These are phyloP conservation scores for Leishmania aethiopica DNA, from an alignment of 208 protist species.

Conservation along the genomic window DNA sequence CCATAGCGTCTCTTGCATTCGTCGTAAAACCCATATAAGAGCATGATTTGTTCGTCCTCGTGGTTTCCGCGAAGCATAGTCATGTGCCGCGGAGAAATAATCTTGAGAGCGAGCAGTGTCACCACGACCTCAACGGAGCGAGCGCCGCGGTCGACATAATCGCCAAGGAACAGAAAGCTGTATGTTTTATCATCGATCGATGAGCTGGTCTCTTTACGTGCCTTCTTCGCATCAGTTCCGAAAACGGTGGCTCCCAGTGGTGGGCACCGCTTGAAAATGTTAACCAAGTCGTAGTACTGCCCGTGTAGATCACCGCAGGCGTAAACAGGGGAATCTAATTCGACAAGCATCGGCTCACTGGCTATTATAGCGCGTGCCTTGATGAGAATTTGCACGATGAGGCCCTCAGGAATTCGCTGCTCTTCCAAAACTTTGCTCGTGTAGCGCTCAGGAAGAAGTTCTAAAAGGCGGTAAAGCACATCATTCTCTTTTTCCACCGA, in stretches of 20 bases:
- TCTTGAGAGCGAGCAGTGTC: constrained; percentile 95
- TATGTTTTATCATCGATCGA: constrained; percentile 45
- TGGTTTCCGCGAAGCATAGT: constrained; percentile 99
- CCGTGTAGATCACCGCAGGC: constrained; percentile 99
- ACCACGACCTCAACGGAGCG: constrained; percentile 96
- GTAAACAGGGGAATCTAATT: constrained; percentile 90
- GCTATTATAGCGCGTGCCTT: constrained; percentile 61
- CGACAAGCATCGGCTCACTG: constrained; percentile 67
- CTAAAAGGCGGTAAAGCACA: constrained; percentile 74
- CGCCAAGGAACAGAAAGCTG: constrained; percentile 94
- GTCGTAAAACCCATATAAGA: constrained; percentile 99
- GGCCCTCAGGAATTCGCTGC: constrained; percentile 67
- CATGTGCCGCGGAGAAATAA: constrained; percentile 97
- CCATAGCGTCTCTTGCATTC: constrained; percentile 98
- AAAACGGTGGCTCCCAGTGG: constrained; percentile 58
- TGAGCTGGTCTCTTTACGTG: neutral
- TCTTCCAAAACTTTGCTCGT: constrained; percentile 49
- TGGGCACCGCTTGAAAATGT: constrained; percentile 93
- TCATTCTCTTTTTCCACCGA: constrained; percentile 68
- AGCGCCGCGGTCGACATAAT: constrained; percentile 98
- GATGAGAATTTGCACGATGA: constrained; percentile 68
- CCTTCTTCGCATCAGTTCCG: constrained; percentile 20
- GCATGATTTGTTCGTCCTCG: constrained; percentile 98
- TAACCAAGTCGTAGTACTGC: constrained; percentile 97
- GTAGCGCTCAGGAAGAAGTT: constrained; percentile 72